Evolutionary conservation across 305 asterid genomes (phyloP), one percentile per base, ranked within the genome.

Genomic region (Ilex paraguariensis): DNA sequence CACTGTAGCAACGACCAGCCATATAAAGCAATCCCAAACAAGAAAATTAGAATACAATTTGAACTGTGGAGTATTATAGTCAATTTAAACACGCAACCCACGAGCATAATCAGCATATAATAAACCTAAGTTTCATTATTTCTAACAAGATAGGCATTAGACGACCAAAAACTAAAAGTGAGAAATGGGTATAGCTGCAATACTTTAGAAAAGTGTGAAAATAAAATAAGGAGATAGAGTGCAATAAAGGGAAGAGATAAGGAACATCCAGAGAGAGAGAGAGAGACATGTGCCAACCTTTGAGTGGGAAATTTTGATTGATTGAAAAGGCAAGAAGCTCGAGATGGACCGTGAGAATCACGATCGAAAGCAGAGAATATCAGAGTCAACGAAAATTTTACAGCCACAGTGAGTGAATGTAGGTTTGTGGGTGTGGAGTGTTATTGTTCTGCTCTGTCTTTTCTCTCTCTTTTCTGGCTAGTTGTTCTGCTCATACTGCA

Each of bases 301-400:
- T 11, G 65, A 52, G 69, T 44, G 72, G 62, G 64, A 62, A 58
- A 40, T 57, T 13, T 78, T 62, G 86, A 84, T 62, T 63, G 82
- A 81, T 75, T 78, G 90, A 85, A 57, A 71, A 80, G 88, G 85
- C 82, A 80, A 79, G 83, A 71, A 85, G 79, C 71, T 72, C 63
- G 84, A 81, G 75, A 73, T 33, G 80, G 82, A 66, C 84, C 79
- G 78, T 79, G 79, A 75, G 79, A 63, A 87, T 78, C 89, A 66
- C 77, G 77, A 85, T 83, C 86, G 32, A 71, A 76, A 65, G 61
- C 64, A 64, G 44, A 61, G 21, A 28, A 63, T 59, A 54, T 68
- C 67, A 75, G 79, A 80, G 97, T 90, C 97, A 90, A 87, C 95
- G 70, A 70, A 63, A 60, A 54, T 74, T 78, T 68, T 69, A 81